Evolutionary conservation across 306 rosid genomes (phyloP).

Genomic region (Casuarina glauca): DNA sequence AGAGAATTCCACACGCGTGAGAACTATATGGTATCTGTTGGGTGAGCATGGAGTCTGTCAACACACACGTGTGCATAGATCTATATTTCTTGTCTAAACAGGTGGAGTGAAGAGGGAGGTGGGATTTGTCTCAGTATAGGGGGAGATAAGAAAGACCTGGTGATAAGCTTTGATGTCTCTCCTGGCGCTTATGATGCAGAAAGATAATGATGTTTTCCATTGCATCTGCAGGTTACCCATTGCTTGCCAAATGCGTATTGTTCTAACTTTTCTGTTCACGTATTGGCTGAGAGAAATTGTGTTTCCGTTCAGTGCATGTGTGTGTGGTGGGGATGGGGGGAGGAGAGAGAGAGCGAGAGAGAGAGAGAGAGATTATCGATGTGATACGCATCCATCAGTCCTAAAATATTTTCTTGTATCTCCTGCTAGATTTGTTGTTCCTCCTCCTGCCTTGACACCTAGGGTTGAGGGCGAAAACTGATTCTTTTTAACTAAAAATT

Average conservation of each 20-base stretch:
- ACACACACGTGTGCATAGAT: constrained; percentile 46
- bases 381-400: too few relatives aligned
- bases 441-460: constrained; percentile 24
- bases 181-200: constrained; percentile 17
- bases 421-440: constrained; percentile 9
- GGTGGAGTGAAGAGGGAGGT: constrained; percentile 59
- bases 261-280: background rate
- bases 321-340: constrained; percentile 7
- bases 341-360: background rate
- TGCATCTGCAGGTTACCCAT: constrained; percentile 4
- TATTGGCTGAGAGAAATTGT: constrained; percentile 4
- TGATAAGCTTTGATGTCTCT: constrained; percentile 27
- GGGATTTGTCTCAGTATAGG: constrained; percentile 31
- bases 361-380: too few relatives aligned
- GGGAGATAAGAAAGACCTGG: constrained; percentile 11
- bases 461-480: background rate
- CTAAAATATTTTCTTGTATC: too few relatives aligned
- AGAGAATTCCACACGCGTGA: constrained; percentile 49
- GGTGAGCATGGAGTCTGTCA: constrained; percentile 49
- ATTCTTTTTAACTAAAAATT: too few relatives aligned
- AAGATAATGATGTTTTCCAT: constrained; percentile 30
- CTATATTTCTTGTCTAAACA: constrained; percentile 35
- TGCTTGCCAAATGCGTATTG: constrained; percentile 2
- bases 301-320: background rate
- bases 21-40: constrained; percentile 39